A percentile compares a stretch with the other conserved stretches of the same genome.
Conservation (phyloP, 2,329 filamentous ascomycete species). For the Claviceps citrina region DNA sequence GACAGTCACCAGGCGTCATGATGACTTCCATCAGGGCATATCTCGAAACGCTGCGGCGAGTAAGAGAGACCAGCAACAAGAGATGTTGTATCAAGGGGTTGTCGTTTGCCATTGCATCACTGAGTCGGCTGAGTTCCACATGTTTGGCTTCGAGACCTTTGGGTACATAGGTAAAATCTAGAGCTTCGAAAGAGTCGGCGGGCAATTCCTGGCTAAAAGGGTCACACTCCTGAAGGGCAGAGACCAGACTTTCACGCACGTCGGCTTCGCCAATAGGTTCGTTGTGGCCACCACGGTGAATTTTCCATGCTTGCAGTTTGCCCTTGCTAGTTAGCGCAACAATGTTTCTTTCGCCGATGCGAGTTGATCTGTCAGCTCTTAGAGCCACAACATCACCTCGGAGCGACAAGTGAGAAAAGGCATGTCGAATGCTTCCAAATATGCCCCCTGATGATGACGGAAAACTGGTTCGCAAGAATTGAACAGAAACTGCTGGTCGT, state of each 20-base stretch:
- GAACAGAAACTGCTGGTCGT: constrained; percentile 62
- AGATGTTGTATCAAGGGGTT: constrained; percentile 41
- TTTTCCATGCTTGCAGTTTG: constrained; percentile 69
- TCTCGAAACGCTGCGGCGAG: constrained; percentile 36
- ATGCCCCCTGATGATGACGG: constrained; percentile 47
- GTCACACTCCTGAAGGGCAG: constrained; percentile 42
- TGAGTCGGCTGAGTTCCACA: constrained; percentile 33
- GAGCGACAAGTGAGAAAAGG: constrained; percentile 52
- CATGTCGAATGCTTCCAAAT: constrained; percentile 67
- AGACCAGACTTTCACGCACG: constrained; percentile 46
- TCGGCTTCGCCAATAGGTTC: constrained; percentile 59
- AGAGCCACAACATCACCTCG: constrained; percentile 71
- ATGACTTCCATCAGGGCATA: constrained; percentile 63
- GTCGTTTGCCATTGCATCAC: constrained; percentile 32
- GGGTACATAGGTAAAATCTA: constrained; percentile 64
- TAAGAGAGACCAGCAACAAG: constrained; percentile 44
- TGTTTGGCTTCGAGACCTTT: constrained; percentile 36
- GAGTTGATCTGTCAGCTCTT: constrained; percentile 52
- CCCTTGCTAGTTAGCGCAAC: constrained; percentile 66
- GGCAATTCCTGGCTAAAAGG: constrained; percentile 32
- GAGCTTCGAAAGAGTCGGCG: constrained; percentile 49
- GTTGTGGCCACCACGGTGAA: constrained; percentile 76
- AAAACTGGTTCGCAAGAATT: constrained; percentile 53
- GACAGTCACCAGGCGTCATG: constrained; percentile 35
- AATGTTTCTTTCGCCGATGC: constrained; percentile 71